A percentile compares a stretch with the other conserved stretches of the same genome.
phyloP scores from a whole-genome alignment of 1,139 yeast genomes.

The Blastobotrys ciferrii region DNA sequence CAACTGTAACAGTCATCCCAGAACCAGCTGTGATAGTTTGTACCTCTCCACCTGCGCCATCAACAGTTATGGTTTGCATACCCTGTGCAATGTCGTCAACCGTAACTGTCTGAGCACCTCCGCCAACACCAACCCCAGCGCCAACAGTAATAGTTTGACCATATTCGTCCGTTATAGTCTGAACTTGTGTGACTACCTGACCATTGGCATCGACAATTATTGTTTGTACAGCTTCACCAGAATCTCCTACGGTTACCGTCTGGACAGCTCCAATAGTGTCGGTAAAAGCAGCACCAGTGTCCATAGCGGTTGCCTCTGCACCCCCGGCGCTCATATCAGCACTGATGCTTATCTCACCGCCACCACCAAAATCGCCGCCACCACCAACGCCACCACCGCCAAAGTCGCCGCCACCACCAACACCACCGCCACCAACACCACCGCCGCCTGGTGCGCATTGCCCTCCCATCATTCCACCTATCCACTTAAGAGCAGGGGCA shows the following conservation, averaged over 20 bases:
- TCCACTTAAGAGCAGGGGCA: constrained; percentile 25
- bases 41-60: no score
- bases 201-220: no score
- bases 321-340: not conserved
- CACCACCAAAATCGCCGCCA: no score
- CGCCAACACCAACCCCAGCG: no score
- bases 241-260: not conserved
- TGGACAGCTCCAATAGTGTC: not conserved
- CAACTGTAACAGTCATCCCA: no score
- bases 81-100: no score
- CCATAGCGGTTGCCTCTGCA: not conserved
- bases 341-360: not conserved
- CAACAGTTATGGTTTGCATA: not conserved
- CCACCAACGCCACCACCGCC: no score
- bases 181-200: no score
- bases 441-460: constrained; percentile 17
- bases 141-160: not conserved
- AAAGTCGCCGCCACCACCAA: no score
- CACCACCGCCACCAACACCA: constrained; percentile 6
- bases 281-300: constrained; percentile 1
- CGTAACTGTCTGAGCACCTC: not conserved
- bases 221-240: no score
- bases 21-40: no score
- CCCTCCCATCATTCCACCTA: constrained; percentile 18
- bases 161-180: no score